Evolutionary conservation across 2,329 filamentous ascomycete species (phyloP).

Genomic region (Colletotrichum sp.): DNA sequence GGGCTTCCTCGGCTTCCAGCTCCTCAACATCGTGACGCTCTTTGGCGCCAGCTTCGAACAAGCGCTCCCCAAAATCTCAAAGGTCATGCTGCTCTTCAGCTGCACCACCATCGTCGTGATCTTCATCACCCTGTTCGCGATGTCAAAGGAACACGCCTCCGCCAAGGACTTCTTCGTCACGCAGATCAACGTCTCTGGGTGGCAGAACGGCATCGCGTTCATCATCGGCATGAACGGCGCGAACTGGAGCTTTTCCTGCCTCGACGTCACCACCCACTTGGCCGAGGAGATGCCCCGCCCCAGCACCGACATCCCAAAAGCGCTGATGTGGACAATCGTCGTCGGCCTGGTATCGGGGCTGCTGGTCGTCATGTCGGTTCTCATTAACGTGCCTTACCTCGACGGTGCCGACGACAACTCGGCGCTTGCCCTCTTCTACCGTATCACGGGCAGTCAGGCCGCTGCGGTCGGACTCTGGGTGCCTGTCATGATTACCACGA

Average conservation of each 20-base stretch:
- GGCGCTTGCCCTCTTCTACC: conserved; percentile 25
- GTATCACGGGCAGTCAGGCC: conserved; percentile 25
- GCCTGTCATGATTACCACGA: conserved; percentile 25
- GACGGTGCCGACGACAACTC: conserved; percentile 24
- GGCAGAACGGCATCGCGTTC: conserved; percentile 31
- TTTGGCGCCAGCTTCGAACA: conserved; percentile 26
- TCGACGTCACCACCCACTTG: conserved; percentile 30
- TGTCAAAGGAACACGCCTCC: conserved; percentile 21
- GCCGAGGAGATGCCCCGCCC: conserved; percentile 33
- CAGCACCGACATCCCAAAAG: conserved; percentile 26
- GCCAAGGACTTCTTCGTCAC: conserved; percentile 26
- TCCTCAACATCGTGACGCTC: conserved; percentile 27
- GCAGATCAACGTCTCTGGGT: conserved; percentile 26
- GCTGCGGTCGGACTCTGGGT: conserved; percentile 27
- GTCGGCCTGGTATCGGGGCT: conserved; percentile 26
- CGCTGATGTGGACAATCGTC: conserved; percentile 27
- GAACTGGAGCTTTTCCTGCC: conserved; percentile 34
- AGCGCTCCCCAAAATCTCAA: conserved; percentile 29
- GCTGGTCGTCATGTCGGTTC: conserved; percentile 22
- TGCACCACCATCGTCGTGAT: conserved; percentile 25
- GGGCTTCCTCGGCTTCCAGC: conserved; percentile 29
- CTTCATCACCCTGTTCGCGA: conserved; percentile 30
- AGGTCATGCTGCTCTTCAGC: conserved; percentile 28
- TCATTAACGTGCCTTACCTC: conserved; percentile 30
- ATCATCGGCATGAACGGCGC: conserved; percentile 31